These are phyloP conservation scores for Myxozyma melibiosi DNA, from an alignment of 805 yeast genomes.

Conservation along the genomic window DNA sequence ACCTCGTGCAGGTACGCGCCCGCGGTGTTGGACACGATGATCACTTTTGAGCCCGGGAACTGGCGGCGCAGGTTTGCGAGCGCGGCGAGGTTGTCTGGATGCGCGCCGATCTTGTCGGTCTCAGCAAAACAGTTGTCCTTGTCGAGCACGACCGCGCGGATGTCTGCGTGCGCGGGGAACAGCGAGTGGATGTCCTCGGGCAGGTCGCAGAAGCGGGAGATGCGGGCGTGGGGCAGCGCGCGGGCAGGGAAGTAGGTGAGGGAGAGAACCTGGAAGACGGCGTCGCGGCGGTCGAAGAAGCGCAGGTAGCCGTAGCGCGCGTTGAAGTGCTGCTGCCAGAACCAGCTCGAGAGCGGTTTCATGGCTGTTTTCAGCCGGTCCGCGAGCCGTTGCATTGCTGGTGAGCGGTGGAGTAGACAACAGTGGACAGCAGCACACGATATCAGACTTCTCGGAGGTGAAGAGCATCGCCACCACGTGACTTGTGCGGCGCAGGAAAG, in stretches of 20 bases:
- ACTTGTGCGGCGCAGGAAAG: background rate
- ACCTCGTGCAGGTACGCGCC: constrained; percentile 49
- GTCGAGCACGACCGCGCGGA: constrained; percentile 57
- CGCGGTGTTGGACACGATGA: constrained; percentile 90
- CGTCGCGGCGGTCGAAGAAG: constrained; percentile 8
- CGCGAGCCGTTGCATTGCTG: too few species aligned
- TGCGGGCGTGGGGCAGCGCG: constrained; percentile 17
- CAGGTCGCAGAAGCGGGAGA: constrained; percentile 31
- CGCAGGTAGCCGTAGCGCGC: constrained; percentile 7
- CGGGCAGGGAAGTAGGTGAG: background rate
- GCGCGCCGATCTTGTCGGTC: constrained; percentile 76
- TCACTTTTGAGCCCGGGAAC: constrained; percentile 64
- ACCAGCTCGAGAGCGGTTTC: background rate
- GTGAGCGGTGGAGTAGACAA: too few species aligned
- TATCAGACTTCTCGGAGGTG: too few species aligned
- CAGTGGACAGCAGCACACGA: too few species aligned
- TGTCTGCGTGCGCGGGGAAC: constrained; percentile 21
- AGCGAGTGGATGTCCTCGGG: constrained; percentile 24
- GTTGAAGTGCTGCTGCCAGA: constrained; percentile 4
- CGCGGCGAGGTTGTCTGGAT: constrained; percentile 60
- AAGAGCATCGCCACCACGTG: background rate
- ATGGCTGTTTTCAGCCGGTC: background rate
- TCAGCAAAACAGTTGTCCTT: constrained; percentile 94
- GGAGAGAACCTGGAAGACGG: background rate
- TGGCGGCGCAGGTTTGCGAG: constrained; percentile 30